A percentile compares a stretch with the other conserved stretches of the same genome.
These are phyloP conservation scores for Senna siamea DNA, from an alignment of 306 rosid genomes.

Conservation along the genomic window DNA sequence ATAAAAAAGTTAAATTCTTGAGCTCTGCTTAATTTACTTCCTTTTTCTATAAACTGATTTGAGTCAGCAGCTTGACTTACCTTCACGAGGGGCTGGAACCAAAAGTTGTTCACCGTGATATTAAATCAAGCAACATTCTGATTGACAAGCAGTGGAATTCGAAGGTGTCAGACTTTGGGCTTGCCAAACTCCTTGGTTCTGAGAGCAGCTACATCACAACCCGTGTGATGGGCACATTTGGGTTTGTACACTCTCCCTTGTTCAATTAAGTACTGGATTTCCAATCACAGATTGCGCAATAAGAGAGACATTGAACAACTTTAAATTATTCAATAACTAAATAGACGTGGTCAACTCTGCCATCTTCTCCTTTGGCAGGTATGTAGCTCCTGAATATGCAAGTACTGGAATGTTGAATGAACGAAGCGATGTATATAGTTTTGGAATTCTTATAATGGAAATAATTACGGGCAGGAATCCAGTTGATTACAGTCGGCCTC, in stretches of 20 bases:
- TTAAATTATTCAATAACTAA: no score
- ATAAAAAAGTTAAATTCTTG: not conserved
- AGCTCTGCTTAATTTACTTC: not conserved
- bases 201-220: slow-evolving; percentile 67
- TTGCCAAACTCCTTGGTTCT: slow-evolving; percentile 69
- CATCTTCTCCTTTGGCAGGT: slow-evolving; percentile 41
- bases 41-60: slow-evolving; percentile 4
- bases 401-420: slow-evolving; percentile 76
- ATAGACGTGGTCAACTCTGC: no score
- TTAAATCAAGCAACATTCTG: slow-evolving; percentile 70
- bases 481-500: slow-evolving; percentile 61
- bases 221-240: slow-evolving; percentile 79
- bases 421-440: slow-evolving; percentile 69
- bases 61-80: slow-evolving; percentile 52
- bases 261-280: not conserved
- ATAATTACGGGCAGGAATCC: slow-evolving; percentile 69
- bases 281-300: no score
- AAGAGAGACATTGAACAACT: no score
- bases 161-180: slow-evolving; percentile 77
- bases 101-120: slow-evolving; percentile 73
- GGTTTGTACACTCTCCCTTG: slow-evolving; percentile 42
- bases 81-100: slow-evolving; percentile 79
- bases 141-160: slow-evolving; percentile 74
- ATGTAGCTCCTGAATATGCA: slow-evolving; percentile 80
- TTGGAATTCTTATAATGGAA: slow-evolving; percentile 73